These are phyloP conservation scores for Simplicillium aogashimaense DNA, from an alignment of 2,329 filamentous ascomycete genomes.

Conservation along the genomic window DNA sequence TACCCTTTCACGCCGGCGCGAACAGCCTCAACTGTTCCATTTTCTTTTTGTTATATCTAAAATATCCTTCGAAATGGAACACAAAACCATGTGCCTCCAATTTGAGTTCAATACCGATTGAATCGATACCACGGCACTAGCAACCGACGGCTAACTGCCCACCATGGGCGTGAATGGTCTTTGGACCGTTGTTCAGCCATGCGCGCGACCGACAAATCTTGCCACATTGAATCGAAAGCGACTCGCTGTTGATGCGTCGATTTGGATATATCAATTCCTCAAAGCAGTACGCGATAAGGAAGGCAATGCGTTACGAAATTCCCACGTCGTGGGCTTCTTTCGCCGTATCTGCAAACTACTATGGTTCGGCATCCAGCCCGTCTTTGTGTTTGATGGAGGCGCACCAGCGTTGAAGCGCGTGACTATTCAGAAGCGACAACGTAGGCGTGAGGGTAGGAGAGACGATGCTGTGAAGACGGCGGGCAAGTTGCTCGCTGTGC, in stretches of 20 bases:
- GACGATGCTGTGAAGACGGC: slow-evolving; percentile 92
- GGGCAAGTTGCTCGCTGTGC: slow-evolving; percentile 80
- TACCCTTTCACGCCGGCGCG: slow-evolving; percentile 1
- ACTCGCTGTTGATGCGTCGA: slow-evolving; percentile 92
- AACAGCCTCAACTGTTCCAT: slow-evolving; percentile 1
- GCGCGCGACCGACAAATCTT: slow-evolving; percentile 89
- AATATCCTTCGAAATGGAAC: background rate
- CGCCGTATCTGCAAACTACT: slow-evolving; percentile 95
- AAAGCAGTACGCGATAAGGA: slow-evolving; percentile 98
- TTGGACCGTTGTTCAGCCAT: slow-evolving; percentile 93
- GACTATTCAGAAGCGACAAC: slow-evolving; percentile 72
- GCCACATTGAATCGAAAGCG: slow-evolving; percentile 94
- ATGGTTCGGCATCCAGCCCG: slow-evolving; percentile 90
- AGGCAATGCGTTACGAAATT: slow-evolving; percentile 91
- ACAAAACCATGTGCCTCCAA: slow-evolving; percentile 1
- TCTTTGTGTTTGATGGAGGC: slow-evolving; percentile 97
- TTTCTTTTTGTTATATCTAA: slow-evolving; percentile 2
- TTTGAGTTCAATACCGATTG: slow-evolving; percentile 1
- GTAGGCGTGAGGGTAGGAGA: slow-evolving; percentile 72
- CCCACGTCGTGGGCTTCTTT: slow-evolving; percentile 95
- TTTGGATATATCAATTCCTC: slow-evolving; percentile 99
- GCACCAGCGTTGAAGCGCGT: slow-evolving; percentile 85
- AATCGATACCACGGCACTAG: background rate
- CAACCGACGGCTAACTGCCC: slow-evolving; percentile 4
- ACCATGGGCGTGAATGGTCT: slow-evolving; percentile 95